Evolutionary conservation across 371 early-diverging fungal species (phyloP), one percentile per base, ranked within the genome.

Genomic region (Rhizopus arrhizus): DNA sequence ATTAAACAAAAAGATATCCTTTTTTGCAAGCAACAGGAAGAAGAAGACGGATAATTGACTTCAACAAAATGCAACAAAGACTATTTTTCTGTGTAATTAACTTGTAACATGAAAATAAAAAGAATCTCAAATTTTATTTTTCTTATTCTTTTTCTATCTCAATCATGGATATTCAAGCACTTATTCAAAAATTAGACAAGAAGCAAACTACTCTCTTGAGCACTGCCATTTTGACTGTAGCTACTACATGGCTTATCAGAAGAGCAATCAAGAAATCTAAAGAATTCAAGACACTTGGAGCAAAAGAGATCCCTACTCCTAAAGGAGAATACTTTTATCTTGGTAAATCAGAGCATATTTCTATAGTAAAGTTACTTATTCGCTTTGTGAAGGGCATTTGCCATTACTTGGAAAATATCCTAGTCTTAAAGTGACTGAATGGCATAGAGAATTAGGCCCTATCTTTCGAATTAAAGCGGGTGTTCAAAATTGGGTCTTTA

Each of bases 401-500:
- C 53, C 53, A 9, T 11, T 15, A 11, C 2, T 68, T 22, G 68
- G 61, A 11, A 22, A 52, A 9, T 29, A 49, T 9, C 61, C 60
- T 35, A 61, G 56, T 9, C 38, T 45, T 22, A 64, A 41, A 15
- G 56, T 63, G 11, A 36, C 64, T 13, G 55, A 69, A 42, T 69
- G 69, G 69, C 69, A 69, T 29, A 32, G 36, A 29, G 31, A 62
- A 33, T 38, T 54, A n/a, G 73, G 69, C 1, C 68, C 68, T 12
- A 60, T 70, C 11, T 15, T 67, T 1, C 57, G 33, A 11, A 34
- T 70, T 6, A 42, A 56, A n/a, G 56, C 63, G 55, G 68, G 68
- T 22, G 53, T 42, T 11, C 64, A 70, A 51, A 54, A 59, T 4
- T 70, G 68, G 68, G 28, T 70, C 7, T 58, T 61, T 43, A 38